Percentiles rank a stretch among this genome's conserved stretches.
phyloP scores from a whole-genome alignment of 73 alveolate species.

The Paramecium biaurelia region DNA sequence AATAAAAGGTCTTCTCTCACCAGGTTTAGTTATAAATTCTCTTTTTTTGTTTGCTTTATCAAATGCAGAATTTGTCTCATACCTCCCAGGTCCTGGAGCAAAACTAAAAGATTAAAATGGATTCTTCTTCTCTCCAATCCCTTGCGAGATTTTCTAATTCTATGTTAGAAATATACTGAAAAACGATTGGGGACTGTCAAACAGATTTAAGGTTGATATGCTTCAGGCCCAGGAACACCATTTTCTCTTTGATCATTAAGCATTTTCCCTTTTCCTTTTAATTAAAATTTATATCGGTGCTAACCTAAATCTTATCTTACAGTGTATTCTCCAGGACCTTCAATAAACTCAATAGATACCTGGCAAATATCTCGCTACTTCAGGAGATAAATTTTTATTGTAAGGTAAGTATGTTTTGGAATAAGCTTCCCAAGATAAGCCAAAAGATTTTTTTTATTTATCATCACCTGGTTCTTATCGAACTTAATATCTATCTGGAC shows the following conservation, averaged over 20 bases:
- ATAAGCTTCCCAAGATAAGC: background rate
- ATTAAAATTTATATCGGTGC: background rate
- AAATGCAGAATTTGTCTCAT: background rate
- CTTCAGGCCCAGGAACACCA: constrained; percentile 12
- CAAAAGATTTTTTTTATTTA: background rate
- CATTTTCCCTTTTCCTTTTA: constrained; percentile 31
- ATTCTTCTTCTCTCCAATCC: background rate
- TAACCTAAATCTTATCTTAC: background rate
- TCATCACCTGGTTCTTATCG: background rate
- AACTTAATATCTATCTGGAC: constrained; percentile 10
- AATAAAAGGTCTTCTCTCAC: constrained; percentile 16
- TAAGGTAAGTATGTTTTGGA: background rate
- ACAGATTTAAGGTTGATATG: background rate
- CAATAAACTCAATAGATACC: background rate
- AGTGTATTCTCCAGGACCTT: constrained; percentile 6
- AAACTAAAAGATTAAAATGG: background rate
- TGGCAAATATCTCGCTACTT: background rate
- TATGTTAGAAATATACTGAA: background rate
- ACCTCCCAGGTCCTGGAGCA: constrained; percentile 26
- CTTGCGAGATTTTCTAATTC: background rate
- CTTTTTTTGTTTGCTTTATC: background rate
- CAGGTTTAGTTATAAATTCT: background rate
- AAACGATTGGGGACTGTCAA: background rate
- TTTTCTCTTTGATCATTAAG: background rate
- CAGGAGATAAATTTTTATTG: background rate